Percentiles rank a stretch among this genome's conserved stretches.
Conservation (phyloP, 306 rosid genomes). For the Dryas alaskensis region DNA sequence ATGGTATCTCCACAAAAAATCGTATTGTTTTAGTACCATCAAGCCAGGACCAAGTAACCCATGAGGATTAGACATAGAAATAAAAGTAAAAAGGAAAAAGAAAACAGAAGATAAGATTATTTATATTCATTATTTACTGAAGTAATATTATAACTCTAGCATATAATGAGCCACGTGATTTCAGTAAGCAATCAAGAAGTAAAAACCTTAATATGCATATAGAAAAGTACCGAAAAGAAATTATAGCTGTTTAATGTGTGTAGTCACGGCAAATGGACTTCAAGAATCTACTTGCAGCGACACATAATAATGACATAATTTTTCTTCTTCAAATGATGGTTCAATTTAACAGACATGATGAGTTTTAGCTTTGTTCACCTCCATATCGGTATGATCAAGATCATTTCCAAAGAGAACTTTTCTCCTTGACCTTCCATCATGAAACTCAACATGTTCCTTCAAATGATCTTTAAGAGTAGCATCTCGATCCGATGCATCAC, state of each 20-base stretch:
- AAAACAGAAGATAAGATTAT: background rate
- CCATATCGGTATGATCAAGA: slow-evolving; percentile 40
- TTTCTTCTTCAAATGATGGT: background rate
- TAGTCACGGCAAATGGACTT: background rate
- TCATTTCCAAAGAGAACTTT: slow-evolving; percentile 61
- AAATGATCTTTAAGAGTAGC: slow-evolving; percentile 32
- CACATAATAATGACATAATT: background rate
- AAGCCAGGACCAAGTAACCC: slow-evolving; percentile 1
- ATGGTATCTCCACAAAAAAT: background rate
- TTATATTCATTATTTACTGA: background rate
- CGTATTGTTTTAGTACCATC: background rate
- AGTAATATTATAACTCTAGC: background rate
- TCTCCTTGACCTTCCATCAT: slow-evolving; percentile 75
- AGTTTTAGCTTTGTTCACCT: slow-evolving; percentile 41
- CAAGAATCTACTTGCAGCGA: background rate
- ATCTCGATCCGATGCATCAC: slow-evolving; percentile 28
- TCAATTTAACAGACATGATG: slow-evolving; percentile 16
- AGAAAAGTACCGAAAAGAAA: background rate
- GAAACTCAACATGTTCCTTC: slow-evolving; percentile 68
- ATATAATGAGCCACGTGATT: background rate
- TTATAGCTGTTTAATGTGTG: background rate
- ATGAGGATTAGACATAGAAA: background rate
- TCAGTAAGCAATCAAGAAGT: background rate
- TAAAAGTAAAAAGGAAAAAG: background rate
- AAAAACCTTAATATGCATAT: background rate